These are phyloP conservation scores for Corymbia maculata DNA, from an alignment of 345 rosid species.

Conservation along the genomic window DNA sequence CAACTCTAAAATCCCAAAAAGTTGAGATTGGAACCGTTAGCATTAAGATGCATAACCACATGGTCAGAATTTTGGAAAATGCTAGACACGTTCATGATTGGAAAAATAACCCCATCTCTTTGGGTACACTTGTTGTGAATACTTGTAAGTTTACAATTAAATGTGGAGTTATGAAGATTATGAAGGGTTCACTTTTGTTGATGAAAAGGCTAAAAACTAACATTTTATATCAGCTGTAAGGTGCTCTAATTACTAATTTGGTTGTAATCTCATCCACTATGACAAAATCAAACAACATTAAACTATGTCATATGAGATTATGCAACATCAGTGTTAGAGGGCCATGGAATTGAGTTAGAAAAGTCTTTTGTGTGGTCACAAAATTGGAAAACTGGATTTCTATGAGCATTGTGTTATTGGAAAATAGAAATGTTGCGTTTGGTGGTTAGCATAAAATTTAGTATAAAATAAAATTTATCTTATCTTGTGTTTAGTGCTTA, in stretches of 20 bases:
- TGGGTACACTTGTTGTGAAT: background rate
- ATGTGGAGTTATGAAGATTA: background rate
- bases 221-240: background rate
- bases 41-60: background rate
- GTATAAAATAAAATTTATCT: no score
- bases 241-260: accelerated
- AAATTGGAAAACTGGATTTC: background rate
- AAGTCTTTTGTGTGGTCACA: background rate
- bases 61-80: background rate
- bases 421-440: background rate
- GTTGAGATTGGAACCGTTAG: background rate
- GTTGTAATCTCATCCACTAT: background rate
- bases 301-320: background rate
- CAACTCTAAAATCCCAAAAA: background rate
- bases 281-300: accelerated
- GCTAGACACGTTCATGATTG: background rate
- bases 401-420: background rate
- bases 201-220: no score
- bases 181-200: background rate
- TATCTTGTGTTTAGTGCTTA: no score
- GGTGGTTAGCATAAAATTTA: no score
- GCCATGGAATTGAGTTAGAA: background rate
- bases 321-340: background rate
- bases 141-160: no score
- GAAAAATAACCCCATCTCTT: background rate